These are phyloP conservation scores for Cadophora malorum DNA, from an alignment of 2,329 filamentous ascomycete species.

Conservation along the genomic window DNA sequence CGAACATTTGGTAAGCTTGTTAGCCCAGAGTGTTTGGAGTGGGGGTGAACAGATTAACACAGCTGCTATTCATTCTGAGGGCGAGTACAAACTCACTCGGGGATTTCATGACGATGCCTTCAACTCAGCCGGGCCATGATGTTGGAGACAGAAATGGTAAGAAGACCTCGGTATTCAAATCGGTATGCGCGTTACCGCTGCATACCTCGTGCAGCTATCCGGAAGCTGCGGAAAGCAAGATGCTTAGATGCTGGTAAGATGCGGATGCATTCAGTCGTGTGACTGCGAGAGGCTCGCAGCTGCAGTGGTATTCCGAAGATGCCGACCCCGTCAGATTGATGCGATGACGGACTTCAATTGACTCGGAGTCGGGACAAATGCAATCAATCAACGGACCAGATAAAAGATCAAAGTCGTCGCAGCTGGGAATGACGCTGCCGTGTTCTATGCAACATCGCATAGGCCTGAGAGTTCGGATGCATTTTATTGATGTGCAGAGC, in stretches of 20 bases:
- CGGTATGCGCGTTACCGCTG: not conserved
- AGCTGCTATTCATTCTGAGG: no score
- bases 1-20: not conserved
- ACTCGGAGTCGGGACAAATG: not conserved
- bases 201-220: constrained; percentile 1
- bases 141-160: not conserved
- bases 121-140: not conserved
- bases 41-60: not conserved
- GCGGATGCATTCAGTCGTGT: not conserved
- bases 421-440: constrained; percentile 6
- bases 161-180: not conserved
- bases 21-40: constrained; percentile 3
- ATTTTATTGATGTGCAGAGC: not conserved
- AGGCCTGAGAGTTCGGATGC: constrained; percentile 16
- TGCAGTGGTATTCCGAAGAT: constrained; percentile 2
- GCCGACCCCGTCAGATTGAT: not conserved
- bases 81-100: not conserved
- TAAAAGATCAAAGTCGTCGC: not conserved
- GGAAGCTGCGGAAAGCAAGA: constrained; percentile 6
- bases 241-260: not conserved
- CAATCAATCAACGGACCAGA: not conserved
- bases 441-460: not conserved
- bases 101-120: not conserved
- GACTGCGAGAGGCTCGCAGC: not conserved
- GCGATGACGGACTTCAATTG: not conserved